A percentile compares a stretch with the other conserved stretches of the same genome.
These are phyloP conservation scores for Panaeolus cyanescens DNA, from an alignment of 768 basidiomycete species.

Conservation along the genomic window DNA sequence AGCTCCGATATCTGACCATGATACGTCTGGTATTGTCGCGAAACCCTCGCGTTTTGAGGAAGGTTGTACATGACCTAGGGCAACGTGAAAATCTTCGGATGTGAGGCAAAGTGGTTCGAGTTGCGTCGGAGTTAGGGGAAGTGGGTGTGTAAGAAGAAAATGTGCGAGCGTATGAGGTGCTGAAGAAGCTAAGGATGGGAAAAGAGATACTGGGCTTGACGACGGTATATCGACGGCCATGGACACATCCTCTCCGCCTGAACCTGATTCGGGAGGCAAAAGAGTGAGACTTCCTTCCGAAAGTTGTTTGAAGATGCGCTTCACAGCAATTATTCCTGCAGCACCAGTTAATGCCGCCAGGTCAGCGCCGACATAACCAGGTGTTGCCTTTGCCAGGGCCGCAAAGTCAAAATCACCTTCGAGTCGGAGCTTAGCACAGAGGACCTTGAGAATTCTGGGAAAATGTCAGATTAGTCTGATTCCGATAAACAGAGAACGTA, in stretches of 20 bases:
- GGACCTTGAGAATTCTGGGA: conserved; percentile 82
- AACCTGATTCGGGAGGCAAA: conserved; percentile 35
- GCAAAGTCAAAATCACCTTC: conserved; percentile 88
- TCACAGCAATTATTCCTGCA: conserved; percentile 94
- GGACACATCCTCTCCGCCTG: conserved; percentile 31
- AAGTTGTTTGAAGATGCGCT: conserved; percentile 87
- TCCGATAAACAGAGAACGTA: conserved; percentile 36
- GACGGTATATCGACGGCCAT: conserved; percentile 45
- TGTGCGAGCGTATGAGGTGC: conserved; percentile 72
- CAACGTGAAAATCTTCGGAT: conserved; percentile 74
- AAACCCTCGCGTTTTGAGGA: conserved; percentile 98
- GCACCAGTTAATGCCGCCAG: conserved; percentile 87
- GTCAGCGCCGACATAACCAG: conserved; percentile 97
- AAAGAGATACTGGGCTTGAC: conserved; percentile 14
- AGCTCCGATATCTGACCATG: conserved; percentile 94
- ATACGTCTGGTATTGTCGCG: conserved; percentile 93
- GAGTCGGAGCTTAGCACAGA: conserved; percentile 82
- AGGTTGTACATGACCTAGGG: conserved; percentile 90
- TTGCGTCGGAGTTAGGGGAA: conserved; percentile 74
- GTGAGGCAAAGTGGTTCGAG: conserved; percentile 84
- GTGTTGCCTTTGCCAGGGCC: conserved; percentile 87
- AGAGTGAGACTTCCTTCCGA: conserved; percentile 66
- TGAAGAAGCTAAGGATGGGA: conserved; percentile 12
- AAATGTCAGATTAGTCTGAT: conserved; percentile 1
- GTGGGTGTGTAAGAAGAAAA: conserved; percentile 87